Evolutionary conservation across 192 early-diverging fungal species (phyloP).

Genomic region (Paraglomus brasilianum): DNA sequence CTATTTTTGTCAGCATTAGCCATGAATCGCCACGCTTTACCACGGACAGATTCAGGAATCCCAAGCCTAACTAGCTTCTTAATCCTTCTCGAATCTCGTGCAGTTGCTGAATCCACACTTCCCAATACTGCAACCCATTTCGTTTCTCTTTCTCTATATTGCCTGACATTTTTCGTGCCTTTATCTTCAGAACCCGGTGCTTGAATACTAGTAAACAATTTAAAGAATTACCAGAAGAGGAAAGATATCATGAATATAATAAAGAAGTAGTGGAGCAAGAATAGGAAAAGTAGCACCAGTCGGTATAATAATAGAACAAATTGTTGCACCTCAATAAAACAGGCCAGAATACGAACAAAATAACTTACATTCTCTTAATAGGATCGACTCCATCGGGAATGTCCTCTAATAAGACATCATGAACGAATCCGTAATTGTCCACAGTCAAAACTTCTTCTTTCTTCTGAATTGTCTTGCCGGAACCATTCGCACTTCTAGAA

Average conservation of each 20-base stretch:
- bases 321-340: neutral
- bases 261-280: neutral
- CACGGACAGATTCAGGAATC: constrained; percentile 68
- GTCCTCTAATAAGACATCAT: constrained; percentile 26
- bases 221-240: too few relatives aligned
- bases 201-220: constrained; percentile 9
- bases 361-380: constrained; percentile 37
- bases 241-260: neutral
- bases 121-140: constrained; percentile 46
- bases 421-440: constrained; percentile 40
- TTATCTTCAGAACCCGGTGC: constrained; percentile 11
- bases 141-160: constrained; percentile 44
- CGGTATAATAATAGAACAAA: neutral
- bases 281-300: neutral
- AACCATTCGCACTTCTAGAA: neutral
- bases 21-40: constrained; percentile 67
- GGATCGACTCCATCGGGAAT: constrained; percentile 36
- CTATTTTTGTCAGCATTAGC: constrained; percentile 51
- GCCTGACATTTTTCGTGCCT: constrained; percentile 29
- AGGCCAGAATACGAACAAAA: neutral
- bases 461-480: constrained; percentile 16
- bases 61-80: constrained; percentile 71
- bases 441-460: constrained; percentile 34
- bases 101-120: constrained; percentile 38
- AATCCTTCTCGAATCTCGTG: constrained; percentile 43